Percentiles rank a stretch among this genome's conserved stretches.
Conservation (phyloP, 2,329 filamentous ascomycete genomes). For the Cladosporium sp. region DNA sequence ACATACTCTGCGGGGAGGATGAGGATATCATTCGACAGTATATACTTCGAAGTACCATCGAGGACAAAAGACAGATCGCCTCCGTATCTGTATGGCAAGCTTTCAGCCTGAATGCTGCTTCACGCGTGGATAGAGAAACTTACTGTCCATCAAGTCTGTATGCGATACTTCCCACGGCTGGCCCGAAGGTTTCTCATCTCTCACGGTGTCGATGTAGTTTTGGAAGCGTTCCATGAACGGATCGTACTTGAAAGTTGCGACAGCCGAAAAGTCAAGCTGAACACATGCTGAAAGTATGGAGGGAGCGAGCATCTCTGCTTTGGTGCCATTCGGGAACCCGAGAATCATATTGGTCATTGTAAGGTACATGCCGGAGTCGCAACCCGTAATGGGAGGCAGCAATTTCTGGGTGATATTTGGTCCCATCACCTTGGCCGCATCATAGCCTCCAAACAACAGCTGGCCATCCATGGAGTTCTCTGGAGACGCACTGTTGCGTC, state of each 20-base stretch:
- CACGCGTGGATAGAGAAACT: neutral
- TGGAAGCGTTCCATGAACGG: slow-evolving; percentile 15
- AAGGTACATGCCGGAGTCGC: slow-evolving; percentile 21
- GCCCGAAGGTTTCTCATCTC: neutral
- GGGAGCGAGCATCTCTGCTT: slow-evolving; percentile 9
- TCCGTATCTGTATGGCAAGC: slow-evolving; percentile 1
- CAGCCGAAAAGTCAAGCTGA: slow-evolving; percentile 14
- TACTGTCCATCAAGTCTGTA: slow-evolving; percentile 15
- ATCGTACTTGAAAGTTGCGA: slow-evolving; percentile 14
- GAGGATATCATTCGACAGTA: slow-evolving; percentile 15
- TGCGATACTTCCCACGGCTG: neutral
- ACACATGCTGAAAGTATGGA: slow-evolving; percentile 15
- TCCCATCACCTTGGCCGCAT: slow-evolving; percentile 26
- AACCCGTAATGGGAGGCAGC: slow-evolving; percentile 8
- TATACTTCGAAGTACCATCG: slow-evolving; percentile 6
- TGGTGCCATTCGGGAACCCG: slow-evolving; percentile 26
- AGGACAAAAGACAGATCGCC: slow-evolving; percentile 13
- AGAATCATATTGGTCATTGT: slow-evolving; percentile 24
- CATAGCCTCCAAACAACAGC: slow-evolving; percentile 29
- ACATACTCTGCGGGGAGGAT: slow-evolving; percentile 14
- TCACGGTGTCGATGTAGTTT: neutral
- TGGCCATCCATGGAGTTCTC: slow-evolving; percentile 23
- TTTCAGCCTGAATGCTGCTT: neutral
- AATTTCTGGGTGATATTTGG: slow-evolving; percentile 20
- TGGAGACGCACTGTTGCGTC: slow-evolving; percentile 19